A percentile compares a stretch with the other conserved stretches of the same genome.
phyloP scores from a whole-genome alignment of 169 alveolate genomes.

The Theileria annulata region DNA sequence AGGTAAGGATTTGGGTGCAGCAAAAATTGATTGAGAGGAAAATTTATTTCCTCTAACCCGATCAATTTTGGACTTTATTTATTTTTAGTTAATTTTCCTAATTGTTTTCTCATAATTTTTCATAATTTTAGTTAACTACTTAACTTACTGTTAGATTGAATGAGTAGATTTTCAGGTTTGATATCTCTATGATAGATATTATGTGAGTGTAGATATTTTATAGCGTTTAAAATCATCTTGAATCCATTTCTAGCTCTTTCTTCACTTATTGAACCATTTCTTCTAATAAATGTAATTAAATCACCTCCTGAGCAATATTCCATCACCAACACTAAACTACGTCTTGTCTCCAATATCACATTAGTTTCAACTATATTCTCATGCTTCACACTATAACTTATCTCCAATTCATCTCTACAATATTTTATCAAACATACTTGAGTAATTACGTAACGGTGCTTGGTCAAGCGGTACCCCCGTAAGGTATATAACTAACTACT shows the following conservation, averaged over 20 bases:
- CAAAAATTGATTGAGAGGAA: background rate
- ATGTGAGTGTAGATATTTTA: constrained; percentile 77
- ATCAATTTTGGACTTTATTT: background rate
- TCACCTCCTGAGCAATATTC: constrained; percentile 91
- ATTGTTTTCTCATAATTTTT: background rate
- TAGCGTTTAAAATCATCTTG: constrained; percentile 76
- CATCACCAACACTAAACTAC: constrained; percentile 79
- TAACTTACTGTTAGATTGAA: constrained; percentile 71
- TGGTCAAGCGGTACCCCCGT: too few species aligned
- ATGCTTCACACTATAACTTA: constrained; percentile 74
- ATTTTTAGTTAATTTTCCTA: background rate
- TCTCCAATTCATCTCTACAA: constrained; percentile 70
- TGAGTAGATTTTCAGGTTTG: constrained; percentile 90
- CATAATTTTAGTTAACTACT: background rate
- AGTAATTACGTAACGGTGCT: too few species aligned
- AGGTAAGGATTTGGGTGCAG: too few species aligned
- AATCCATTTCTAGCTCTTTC: constrained; percentile 75
- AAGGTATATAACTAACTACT: too few species aligned
- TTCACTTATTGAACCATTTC: constrained; percentile 73
- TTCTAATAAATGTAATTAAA: constrained; percentile 83
- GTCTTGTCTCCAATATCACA: constrained; percentile 75
- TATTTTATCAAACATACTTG: too few species aligned
- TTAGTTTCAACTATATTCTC: constrained; percentile 77
- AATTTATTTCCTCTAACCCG: background rate
- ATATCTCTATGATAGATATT: constrained; percentile 88